Evolutionary conservation across 345 rosid species (phyloP), one percentile per base, ranked within the genome.

Genomic region (Odontarrhena argentea): DNA sequence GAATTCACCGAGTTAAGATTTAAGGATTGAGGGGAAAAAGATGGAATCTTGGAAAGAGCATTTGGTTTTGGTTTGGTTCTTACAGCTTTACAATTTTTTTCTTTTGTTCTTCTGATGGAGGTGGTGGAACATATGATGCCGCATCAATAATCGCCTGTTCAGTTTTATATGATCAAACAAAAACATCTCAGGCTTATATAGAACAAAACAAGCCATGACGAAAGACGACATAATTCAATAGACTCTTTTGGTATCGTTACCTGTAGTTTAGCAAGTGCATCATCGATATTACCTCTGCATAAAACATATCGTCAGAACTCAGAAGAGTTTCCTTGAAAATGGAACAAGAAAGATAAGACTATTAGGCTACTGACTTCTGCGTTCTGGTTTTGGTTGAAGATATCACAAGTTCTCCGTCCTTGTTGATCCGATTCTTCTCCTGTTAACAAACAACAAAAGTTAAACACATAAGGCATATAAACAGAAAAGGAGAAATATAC

Each of bases 71-170:
- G 32, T 55, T 18, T 37, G 68, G 45, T 45, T 56, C 88, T 78
- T 67, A 87, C 96, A 91, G 55, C 77, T 85, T 87, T 9, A 86
- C 88, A 34, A 87, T 91, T 74, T 86, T 91, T 79, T 94, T 94
- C 84, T 91, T 94, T 76, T 94, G 91, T 78, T 94, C 99, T 80
- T 94, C 96, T 30, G 97, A 84, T 56, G 99, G 99, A 58, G 97
- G 96, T 1, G 97, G 99, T 6, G 97, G 96, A 56, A 95, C 93
- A 65, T 89, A 91, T 7, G 97, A 76, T 58, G 97, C 97, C 43
- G 87, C 97, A 68, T 91, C 88, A 45, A 91, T 95, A 59, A 91
- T 87, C 56, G 85, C 90, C 97, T 91, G 82, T 63, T 70, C 35
- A 58, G 65, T 51, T 65, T 68, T 25, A 70, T n/a, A 46, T 12